These are phyloP conservation scores for Tetrapisispora phaffii DNA, from an alignment of 805 yeast species.

Conservation along the genomic window DNA sequence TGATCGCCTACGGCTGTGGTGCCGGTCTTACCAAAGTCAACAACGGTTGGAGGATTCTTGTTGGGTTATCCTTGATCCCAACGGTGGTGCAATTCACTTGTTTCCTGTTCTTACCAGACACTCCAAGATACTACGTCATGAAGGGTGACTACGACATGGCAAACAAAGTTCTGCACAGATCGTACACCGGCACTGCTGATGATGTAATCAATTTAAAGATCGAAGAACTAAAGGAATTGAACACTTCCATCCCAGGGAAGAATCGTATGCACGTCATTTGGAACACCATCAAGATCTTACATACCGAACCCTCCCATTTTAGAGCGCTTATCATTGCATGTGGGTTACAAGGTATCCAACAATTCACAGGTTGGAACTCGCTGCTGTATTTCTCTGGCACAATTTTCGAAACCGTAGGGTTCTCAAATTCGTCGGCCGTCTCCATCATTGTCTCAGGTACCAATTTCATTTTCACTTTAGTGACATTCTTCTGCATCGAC, in stretches of 20 bases:
- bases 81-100: conserved; percentile 66
- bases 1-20: conserved; percentile 88
- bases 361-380: conserved; percentile 93
- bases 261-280: conserved; percentile 41
- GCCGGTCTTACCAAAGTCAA: conserved; percentile 66
- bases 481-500: conserved; percentile 84
- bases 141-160: conserved; percentile 60
- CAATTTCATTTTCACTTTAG: conserved; percentile 75
- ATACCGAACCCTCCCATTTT: conserved; percentile 64
- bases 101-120: conserved; percentile 84
- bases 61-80: conserved; percentile 85
- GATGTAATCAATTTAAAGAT: conserved; percentile 58
- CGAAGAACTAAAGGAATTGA: conserved; percentile 47
- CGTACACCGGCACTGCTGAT: conserved; percentile 55
- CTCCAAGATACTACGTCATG: conserved; percentile 83
- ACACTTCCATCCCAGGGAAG: conserved; percentile 38
- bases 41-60: conserved; percentile 89
- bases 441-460: conserved; percentile 91
- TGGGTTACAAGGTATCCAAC: conserved; percentile 93
- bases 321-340: conserved; percentile 86
- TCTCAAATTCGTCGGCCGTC: conserved; percentile 83
- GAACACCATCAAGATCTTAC: conserved; percentile 55
- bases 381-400: conserved; percentile 92
- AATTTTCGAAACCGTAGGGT: conserved; percentile 85
- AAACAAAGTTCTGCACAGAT: conserved; percentile 48